Evolutionary conservation across 1,284 basidiomycete genomes (phyloP), one percentile per base, ranked within the genome.

Genomic region (Marasmius tenuissimus): DNA sequence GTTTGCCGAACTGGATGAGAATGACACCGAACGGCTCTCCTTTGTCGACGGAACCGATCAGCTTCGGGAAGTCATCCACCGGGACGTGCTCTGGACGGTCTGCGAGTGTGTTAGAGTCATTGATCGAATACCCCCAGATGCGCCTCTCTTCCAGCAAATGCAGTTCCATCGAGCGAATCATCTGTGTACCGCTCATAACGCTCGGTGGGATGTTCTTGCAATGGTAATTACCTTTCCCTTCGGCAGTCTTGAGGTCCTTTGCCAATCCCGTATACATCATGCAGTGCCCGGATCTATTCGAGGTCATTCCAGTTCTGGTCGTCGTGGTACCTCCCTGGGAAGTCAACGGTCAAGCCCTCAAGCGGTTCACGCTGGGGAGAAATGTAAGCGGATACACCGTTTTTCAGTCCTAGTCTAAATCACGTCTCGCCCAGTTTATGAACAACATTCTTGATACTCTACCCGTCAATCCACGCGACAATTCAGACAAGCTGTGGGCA

Each of bases 141-240:
- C 66, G 16, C 58, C 64, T 16, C 50, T 60, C 27, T 55, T 61
- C 12, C 35, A 63, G 4, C 55, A 52, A 18, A 52, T 68, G 33
- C 57, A 64, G 52, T 70, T 72, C 47, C 54, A 42, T 20, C 45
- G 59, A 12, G 59, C 51, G 38, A 70, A 65, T 34, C 39, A 60
- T 22, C 53, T 72, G 18, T 68, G 67, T 49, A 16, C 59, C 1
- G 69, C 70, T 12, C 69, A 65, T 27, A 66, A 68, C 61, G 65
- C 64, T 7, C 64, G 67, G n/a, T 72, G 71, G 71, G 68, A 71
- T 59, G 67, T 72, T 18, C 61, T 69, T 20, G 61, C 66, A 37
- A 45, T 72, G 61, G 71, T 69, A 59, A 40, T 63, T 57, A 8
- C 5, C 22, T 5, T 18, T 39, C 1, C 27, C 4, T 34, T 4